These are phyloP conservation scores for Rhizophora apiculata DNA, from an alignment of 345 rosid species.

Conservation along the genomic window DNA sequence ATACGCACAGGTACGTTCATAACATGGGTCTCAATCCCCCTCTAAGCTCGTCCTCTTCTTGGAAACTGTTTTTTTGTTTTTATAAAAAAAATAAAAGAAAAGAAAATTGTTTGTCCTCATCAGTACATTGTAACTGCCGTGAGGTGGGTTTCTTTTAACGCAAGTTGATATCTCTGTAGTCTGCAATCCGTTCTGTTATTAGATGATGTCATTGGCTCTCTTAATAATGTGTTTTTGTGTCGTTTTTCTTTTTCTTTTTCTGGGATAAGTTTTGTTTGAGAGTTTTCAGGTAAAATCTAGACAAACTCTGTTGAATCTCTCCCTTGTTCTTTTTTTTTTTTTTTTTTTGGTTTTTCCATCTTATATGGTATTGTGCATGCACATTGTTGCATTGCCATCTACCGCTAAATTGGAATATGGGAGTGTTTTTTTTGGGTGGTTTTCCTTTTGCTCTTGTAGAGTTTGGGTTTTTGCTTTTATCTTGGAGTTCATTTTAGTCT, in stretches of 20 bases:
- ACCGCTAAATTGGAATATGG: constrained; percentile 12
- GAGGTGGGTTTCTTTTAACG: neutral
- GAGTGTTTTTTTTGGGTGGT: constrained; percentile 7
- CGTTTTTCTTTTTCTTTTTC: too few relatives aligned
- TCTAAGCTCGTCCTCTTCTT: too few relatives aligned
- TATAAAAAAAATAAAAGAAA: too few relatives aligned
- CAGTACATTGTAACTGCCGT: neutral
- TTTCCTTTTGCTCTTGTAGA: neutral
- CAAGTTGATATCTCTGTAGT: too few relatives aligned
- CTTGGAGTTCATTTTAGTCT: neutral
- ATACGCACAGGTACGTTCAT: constrained; percentile 25
- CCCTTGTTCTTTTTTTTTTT: neutral
- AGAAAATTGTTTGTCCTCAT: neutral
- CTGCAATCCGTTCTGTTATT: too few relatives aligned
- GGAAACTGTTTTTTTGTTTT: too few relatives aligned
- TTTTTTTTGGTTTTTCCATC: neutral
- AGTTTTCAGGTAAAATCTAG: too few relatives aligned
- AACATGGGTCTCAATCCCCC: constrained; percentile 15
- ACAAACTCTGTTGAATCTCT: too few relatives aligned
- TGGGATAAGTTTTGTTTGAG: too few relatives aligned
- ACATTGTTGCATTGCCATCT: neutral
- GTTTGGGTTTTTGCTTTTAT: neutral
- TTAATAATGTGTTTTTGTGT: too few relatives aligned
- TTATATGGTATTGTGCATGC: too few relatives aligned
- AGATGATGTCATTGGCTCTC: too few relatives aligned